Evolutionary conservation across 1,284 basidiomycete species (phyloP).

Genomic region (Limonomyces culmigenus): DNA sequence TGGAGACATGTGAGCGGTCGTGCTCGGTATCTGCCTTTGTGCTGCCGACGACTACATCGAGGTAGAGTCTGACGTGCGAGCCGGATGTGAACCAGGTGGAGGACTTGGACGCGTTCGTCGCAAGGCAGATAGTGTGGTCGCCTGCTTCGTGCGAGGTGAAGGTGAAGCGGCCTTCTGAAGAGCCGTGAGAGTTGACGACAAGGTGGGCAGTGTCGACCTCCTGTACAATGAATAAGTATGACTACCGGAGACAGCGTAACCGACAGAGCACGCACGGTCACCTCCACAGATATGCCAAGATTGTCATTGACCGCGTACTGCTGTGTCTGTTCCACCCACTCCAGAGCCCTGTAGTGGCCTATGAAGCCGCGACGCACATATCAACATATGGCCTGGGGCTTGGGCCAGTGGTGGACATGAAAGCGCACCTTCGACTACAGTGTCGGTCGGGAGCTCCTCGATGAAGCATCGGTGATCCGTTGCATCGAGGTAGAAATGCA

Average conservation of each 20-base stretch:
- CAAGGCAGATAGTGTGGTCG: conserved; percentile 93
- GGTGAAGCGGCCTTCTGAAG: conserved; percentile 84
- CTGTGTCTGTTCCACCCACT: conserved; percentile 70
- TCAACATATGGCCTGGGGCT: neutral
- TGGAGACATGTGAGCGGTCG: conserved; percentile 76
- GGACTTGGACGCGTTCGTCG: conserved; percentile 55
- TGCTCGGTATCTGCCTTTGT: conserved; percentile 71
- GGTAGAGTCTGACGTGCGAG: conserved; percentile 86
- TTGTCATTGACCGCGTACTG: conserved; percentile 59
- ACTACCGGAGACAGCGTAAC: neutral
- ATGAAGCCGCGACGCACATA: too few relatives aligned
- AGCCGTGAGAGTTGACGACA: conserved; percentile 80
- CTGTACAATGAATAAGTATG: conserved; percentile 20
- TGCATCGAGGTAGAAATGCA: conserved; percentile 89
- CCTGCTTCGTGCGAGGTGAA: conserved; percentile 95
- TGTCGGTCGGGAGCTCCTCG: conserved; percentile 94
- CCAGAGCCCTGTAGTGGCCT: conserved; percentile 88
- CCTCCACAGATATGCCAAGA: conserved; percentile 80
- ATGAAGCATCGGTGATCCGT: conserved; percentile 89
- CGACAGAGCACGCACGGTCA: conserved; percentile 49
- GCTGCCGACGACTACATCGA: conserved; percentile 85
- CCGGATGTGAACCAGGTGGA: conserved; percentile 63
- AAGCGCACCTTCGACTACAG: conserved; percentile 79
- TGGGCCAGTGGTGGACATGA: conserved; percentile 1
- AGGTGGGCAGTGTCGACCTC: conserved; percentile 61